Evolutionary conservation across 805 yeast genomes (phyloP), one percentile per base, ranked within the genome.

Genomic region (Vanderwaltozyma verrucispora): DNA sequence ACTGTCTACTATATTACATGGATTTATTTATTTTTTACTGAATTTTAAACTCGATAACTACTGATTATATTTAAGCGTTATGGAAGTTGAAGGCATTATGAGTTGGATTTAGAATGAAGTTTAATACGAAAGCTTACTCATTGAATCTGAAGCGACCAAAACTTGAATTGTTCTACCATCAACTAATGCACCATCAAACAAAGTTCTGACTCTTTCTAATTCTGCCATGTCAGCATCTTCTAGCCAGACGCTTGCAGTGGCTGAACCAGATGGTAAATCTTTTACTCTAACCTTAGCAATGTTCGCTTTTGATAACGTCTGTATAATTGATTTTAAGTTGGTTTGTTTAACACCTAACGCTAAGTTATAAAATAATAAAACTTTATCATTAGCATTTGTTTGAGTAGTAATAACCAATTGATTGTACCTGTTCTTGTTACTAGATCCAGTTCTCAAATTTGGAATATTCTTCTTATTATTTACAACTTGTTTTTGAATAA

Each of bases 161-260:
- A 63, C 68, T 29, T 50, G 49, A 9, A 71, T 42, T 2, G 56
- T 55, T 34, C 69, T 53, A 12, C 74, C 74, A 47, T 73, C 75
- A 11, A 75, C 74, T n/a, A 57, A 41, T 1, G 68, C 69, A 6
- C 67, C 65, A 41, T 73, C 54, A 25, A 72, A 56, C 28, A 51
- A 42, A 15, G 44, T 42, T 14, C 51, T 50, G 0, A 68, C 68
- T 3, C 36, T 40, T 11, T 51, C 47, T 20, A 71, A 49, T 12
- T 46, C 47, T 1, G 47, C 38, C 2, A 35, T 19, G 9, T 46
- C 45, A 2, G 61, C 54, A 21, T 59, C 48, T 2, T 39, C 39
- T 39, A 65, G 54, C 39, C 51, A 48, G 4, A 67, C 56, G 35
- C 64, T 64, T 2, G 69, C 70, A 5, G 55, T 54, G 7, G 65